Evolutionary conservation across 345 rosid genomes (phyloP), one percentile per base, ranked within the genome.

Genomic region (Gynandropsis gynandra): DNA sequence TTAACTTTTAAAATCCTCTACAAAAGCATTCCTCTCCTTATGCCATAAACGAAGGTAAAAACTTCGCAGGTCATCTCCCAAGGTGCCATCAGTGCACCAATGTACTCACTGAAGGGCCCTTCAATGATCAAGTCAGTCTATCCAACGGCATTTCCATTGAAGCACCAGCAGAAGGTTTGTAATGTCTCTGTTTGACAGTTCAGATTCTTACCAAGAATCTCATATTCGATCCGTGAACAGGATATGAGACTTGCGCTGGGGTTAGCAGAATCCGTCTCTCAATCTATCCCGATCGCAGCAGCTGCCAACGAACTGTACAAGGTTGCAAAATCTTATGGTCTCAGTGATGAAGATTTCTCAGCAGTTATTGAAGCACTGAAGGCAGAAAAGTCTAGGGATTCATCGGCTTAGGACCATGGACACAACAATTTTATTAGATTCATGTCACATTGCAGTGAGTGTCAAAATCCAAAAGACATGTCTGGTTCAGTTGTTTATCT

Each of bases 131-230:
- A 83, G 61, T 78, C 96, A 13, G 64, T 61, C 12, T 89, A 86
- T 63, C 85, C 95, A 0, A 77, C 97, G 0, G 90, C 97, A 6
- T 86, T 89, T 47, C 97, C 97, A 17, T 65, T 89, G 45, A 89
- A 86, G 70, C 97, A 83, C 66, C 97, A 89, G 66, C 97, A 89
- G 68, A 89, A 89, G 97, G 97, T 89, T 58, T 29, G 74, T 49
- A 45, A 13, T 38, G 35, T 42, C 27, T 59, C 37, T 39, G 19
- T 41, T n/a, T n/a, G n/a, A n/a, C n/a, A n/a, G 27, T 60, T 60
- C 35, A 41, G 56, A 59, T 20, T 44, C 37, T 43, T 39, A 47
- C 37, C 57, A 18, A 43, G 12, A 36, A 42, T 48, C 27, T 48
- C 21, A 9, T 39, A 35, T 16, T 38, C 47, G 14, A 31, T 20